Evolutionary conservation across 2,329 filamentous ascomycete species (phyloP), one percentile per base, ranked within the genome.

Genomic region (Pseudopyricularia cyperi): DNA sequence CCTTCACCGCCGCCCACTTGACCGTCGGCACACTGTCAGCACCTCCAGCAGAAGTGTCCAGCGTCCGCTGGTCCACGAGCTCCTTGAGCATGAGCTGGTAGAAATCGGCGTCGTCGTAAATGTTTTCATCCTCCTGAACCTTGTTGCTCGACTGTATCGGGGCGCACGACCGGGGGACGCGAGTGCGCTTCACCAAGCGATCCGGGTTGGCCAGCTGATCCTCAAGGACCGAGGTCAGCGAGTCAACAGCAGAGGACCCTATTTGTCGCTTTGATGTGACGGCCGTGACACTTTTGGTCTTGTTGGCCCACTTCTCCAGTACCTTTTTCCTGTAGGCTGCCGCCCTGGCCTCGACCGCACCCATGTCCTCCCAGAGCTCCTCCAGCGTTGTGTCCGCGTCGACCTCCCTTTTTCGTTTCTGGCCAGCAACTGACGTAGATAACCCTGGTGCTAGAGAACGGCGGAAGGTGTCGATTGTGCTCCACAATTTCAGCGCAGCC

Each of bases 51-150:
- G 63, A 76, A 8, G 78, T 77, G 50, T 89, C 85, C 1, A 82
- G 76, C 59, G 86, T 86, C 54, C 91, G 85, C 65, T 94, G 88
- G 63, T 95, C 89, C 9, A 98, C 85, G 1, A 98, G 81, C 62
- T 95, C 89, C 65, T 95, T 94, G 28, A 98, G 79, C 2, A 98
- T 77, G 14, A 93, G 72, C 65, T 95, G 89, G 69, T 98, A 98
- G 66, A 97, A 96, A 64, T 94, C 83, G 11, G 87, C 88, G 60
- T 98, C 93, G 64, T 97, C 91, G 70, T 93, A 98, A 58, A 95
- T 82, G 19, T 73, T 68, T 1, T 66, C 64, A 60, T 83, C 81
- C 58, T 83, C 76, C 9, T 70, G 67, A 24, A 81, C 61, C 61
- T 79, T 77, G 56, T 69, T 70, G 30, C 74, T 74, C 0, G 76